A percentile compares a stretch with the other conserved stretches of the same genome.
These are phyloP conservation scores for Jaenimonas drosophilae DNA, from an alignment of 208 protist species.

Conservation along the genomic window DNA sequence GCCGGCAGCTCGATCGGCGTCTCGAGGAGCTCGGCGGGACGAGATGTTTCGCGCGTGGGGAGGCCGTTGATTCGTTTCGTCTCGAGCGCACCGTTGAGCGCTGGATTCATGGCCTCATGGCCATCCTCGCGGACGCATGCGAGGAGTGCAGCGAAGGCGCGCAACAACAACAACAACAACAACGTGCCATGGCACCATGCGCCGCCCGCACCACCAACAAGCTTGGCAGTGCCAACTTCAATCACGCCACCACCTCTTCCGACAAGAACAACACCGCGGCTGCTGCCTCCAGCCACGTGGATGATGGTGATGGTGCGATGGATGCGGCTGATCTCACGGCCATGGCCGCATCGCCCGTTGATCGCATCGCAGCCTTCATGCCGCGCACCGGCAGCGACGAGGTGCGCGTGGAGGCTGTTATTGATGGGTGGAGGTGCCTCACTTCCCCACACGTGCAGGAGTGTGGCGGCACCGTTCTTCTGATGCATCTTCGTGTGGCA, in stretches of 20 bases:
- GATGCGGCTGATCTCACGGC: too few relatives aligned
- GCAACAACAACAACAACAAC: too few relatives aligned
- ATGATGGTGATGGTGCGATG: too few relatives aligned
- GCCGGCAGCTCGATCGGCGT: conserved; percentile 28
- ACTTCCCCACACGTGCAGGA: conserved; percentile 8
- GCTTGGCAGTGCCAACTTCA: too few relatives aligned
- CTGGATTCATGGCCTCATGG: conserved; percentile 29
- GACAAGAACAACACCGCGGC: too few relatives aligned
- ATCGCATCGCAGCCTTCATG: conserved; percentile 3
- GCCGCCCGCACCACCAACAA: too few relatives aligned
- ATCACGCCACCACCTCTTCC: too few relatives aligned
- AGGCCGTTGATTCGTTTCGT: conserved; percentile 40
- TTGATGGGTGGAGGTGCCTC: conserved; percentile 21
- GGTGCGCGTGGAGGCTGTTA: conserved; percentile 10
- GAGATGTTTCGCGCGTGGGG: conserved; percentile 38
- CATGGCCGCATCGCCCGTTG: too few relatives aligned
- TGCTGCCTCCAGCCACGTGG: too few relatives aligned
- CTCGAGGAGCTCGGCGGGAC: conserved; percentile 46
- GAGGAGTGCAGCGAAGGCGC: too few relatives aligned
- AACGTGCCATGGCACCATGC: too few relatives aligned
- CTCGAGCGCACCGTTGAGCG: conserved; percentile 31
- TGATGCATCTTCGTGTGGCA: conserved; percentile 20
- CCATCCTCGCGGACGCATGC: conserved; percentile 1
- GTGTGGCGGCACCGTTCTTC: conserved; percentile 16
- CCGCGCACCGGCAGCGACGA: conserved; percentile 1